Percentiles rank a stretch among this genome's conserved stretches.
phyloP scores from a whole-genome alignment of 78 protist genomes.

The Creolimax fragrantissima region DNA sequence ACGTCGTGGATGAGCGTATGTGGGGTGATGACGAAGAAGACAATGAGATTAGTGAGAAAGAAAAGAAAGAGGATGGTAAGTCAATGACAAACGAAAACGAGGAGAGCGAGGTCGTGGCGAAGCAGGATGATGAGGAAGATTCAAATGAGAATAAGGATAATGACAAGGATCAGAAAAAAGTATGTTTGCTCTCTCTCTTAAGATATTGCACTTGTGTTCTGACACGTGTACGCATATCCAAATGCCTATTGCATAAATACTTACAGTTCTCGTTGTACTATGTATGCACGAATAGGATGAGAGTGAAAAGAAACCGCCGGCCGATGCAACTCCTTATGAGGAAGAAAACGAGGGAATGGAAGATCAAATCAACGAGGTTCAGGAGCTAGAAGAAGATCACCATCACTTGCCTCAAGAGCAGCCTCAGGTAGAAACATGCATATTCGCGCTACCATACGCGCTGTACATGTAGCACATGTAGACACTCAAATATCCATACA shows the following conservation, averaged over 20 bases:
- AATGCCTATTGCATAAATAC: too few species aligned
- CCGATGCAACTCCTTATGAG: conserved; percentile 7
- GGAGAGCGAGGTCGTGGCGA: conserved; percentile 4
- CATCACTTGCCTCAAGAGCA: neutral
- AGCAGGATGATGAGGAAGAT: conserved; percentile 8
- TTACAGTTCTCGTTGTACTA: too few species aligned
- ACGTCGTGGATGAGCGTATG: conserved; percentile 60
- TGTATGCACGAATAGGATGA: too few species aligned
- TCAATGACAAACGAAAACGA: neutral
- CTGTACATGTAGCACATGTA: too few species aligned
- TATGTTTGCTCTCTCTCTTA: neutral
- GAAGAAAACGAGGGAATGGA: conserved; percentile 36
- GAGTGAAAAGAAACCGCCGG: conserved; percentile 31
- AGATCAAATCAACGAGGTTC: conserved; percentile 30
- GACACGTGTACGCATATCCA: too few species aligned
- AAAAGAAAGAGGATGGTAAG: conserved; percentile 36
- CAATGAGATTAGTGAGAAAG: conserved; percentile 37
- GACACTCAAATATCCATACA: too few species aligned
- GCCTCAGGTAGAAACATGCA: neutral
- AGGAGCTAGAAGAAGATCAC: conserved; percentile 16
- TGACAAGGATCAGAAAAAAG: neutral
- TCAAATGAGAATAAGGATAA: conserved; percentile 20
- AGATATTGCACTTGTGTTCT: too few species aligned
- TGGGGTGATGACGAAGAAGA: conserved; percentile 74
- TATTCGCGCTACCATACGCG: too few species aligned